Conservation (phyloP, 192 early-diverging fungal species). For the Mortierella antarctica region DNA sequence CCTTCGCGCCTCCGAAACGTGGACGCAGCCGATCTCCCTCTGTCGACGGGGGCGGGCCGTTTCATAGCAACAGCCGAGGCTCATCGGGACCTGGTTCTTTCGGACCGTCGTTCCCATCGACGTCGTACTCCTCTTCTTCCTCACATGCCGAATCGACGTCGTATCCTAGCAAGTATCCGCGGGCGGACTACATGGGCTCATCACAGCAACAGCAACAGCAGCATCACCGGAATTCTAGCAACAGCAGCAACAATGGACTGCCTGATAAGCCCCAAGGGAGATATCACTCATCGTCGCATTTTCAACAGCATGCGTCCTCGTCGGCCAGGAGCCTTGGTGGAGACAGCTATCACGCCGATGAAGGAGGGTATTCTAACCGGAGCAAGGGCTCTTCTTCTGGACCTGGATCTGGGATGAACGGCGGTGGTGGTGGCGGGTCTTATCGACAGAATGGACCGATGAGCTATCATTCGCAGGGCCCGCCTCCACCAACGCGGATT, state of each 20-base stretch:
- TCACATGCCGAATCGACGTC: conserved; percentile 2
- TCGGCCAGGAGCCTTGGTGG: background rate
- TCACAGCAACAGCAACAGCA: too few relatives aligned
- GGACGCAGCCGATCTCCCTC: conserved; percentile 29
- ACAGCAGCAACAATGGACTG: conserved; percentile 8
- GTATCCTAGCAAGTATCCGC: conserved; percentile 35
- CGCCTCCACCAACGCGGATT: conserved; percentile 23
- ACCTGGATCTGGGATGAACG: background rate
- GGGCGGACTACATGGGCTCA: conserved; percentile 38
- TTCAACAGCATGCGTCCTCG: background rate
- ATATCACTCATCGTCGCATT: background rate
- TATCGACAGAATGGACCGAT: conserved; percentile 23
- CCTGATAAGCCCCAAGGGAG: conserved; percentile 32
- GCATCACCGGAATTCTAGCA: conserved; percentile 11
- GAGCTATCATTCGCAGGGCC: conserved; percentile 9
- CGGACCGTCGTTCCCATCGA: conserved; percentile 2
- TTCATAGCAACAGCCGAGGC: background rate
- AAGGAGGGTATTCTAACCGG: conserved; percentile 4
- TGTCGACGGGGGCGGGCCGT: background rate
- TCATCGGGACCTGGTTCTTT: conserved; percentile 14
- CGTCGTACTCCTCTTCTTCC: conserved; percentile 3
- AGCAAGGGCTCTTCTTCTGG: too few relatives aligned
- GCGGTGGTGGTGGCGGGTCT: conserved; percentile 6
- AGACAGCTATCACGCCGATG: conserved; percentile 12
- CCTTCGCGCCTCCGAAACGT: conserved; percentile 31